These are phyloP conservation scores for Diutina scorzettiae DNA, from an alignment of 1,139 yeast species.

Conservation along the genomic window DNA sequence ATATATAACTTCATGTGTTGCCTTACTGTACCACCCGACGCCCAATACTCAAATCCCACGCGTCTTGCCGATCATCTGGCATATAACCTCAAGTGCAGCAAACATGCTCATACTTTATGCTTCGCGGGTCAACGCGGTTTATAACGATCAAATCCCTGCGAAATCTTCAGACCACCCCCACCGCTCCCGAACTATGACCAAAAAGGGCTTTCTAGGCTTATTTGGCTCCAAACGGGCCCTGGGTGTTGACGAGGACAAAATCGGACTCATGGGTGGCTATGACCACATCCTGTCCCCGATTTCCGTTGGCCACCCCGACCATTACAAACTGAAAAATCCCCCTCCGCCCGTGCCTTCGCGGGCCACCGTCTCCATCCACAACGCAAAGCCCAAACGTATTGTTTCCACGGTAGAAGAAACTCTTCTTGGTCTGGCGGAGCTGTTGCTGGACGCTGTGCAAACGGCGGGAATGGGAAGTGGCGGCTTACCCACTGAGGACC, in stretches of 20 bases:
- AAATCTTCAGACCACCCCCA: neutral
- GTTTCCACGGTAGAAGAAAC: constrained; percentile 4
- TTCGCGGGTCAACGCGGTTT: neutral
- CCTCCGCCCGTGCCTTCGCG: neutral
- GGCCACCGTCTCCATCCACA: neutral
- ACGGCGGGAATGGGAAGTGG: neutral
- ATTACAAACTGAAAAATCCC: neutral
- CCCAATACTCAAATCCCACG: no score
- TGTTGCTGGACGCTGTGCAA: neutral
- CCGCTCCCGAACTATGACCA: neutral
- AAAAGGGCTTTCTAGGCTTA: neutral
- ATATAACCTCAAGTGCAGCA: neutral
- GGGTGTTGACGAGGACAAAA: neutral
- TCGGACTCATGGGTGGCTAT: neutral
- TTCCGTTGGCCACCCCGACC: neutral
- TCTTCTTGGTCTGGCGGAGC: neutral
- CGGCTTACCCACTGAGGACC: neutral
- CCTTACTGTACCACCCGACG: no score
- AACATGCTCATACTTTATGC: neutral
- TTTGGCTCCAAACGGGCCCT: neutral
- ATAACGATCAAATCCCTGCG: neutral
- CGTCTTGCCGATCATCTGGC: neutral
- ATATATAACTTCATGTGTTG: no score
- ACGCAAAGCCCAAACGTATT: neutral
- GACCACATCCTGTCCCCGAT: constrained; percentile 3